Conservation (phyloP, 164 flowering plant genomes). For the Tetrastigma voinierianum region DNA sequence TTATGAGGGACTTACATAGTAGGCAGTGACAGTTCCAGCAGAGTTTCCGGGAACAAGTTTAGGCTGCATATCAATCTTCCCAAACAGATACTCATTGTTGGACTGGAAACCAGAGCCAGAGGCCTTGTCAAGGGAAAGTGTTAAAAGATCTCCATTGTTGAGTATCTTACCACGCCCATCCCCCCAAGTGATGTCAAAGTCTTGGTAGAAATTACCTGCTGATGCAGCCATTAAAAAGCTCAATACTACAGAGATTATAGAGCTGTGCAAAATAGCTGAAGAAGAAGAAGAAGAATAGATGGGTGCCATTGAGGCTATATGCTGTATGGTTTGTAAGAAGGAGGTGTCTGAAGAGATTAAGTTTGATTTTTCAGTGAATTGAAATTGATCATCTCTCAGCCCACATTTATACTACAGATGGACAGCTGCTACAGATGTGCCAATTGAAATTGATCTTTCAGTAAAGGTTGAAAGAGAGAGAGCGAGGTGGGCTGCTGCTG, state of each 20-base stretch:
- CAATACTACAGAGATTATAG: background rate
- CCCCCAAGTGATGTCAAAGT: conserved; percentile 29
- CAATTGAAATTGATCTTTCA: no score
- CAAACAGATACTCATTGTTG: conserved; percentile 37
- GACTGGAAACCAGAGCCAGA: conserved; percentile 63
- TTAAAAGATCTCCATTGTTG: conserved; percentile 39
- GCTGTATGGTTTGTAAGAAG: background rate
- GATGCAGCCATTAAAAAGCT: conserved; percentile 6
- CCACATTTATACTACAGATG: no score
- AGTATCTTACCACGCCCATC: conserved; percentile 26
- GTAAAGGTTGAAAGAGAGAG: no score
- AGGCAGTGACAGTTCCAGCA: conserved; percentile 65
- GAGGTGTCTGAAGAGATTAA: no score
- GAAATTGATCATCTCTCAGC: no score
- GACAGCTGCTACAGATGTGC: no score
- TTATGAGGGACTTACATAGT: conserved; percentile 28
- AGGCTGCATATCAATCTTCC: conserved; percentile 50
- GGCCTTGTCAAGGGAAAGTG: conserved; percentile 42
- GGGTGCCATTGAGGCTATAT: background rate
- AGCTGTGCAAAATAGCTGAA: no score
- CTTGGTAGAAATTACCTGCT: conserved; percentile 20
- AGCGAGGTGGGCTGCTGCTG: no score
- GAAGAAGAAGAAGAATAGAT: background rate
- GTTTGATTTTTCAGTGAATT: no score
- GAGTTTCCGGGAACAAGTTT: conserved; percentile 68